These are phyloP conservation scores for Aureobasidium vineae DNA, from an alignment of 2,329 filamentous ascomycete species.

Conservation along the genomic window DNA sequence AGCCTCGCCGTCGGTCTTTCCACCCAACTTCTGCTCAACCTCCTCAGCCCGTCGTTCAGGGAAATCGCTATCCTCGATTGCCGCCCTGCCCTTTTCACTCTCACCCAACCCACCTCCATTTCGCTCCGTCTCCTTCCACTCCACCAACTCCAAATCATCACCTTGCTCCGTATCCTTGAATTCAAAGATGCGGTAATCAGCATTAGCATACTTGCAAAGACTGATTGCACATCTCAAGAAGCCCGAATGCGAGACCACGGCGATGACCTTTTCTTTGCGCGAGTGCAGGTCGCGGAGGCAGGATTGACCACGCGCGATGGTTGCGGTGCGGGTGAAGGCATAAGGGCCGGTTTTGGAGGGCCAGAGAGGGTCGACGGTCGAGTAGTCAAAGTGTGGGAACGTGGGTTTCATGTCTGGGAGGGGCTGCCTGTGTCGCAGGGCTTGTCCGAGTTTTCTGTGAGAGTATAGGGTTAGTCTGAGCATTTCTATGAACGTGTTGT, in stretches of 20 bases:
- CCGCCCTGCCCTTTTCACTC: slow-evolving; percentile 43
- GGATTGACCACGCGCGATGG: slow-evolving; percentile 56
- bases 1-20: slow-evolving; percentile 24
- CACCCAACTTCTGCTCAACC: slow-evolving; percentile 28
- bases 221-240: slow-evolving; percentile 60
- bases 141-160: slow-evolving; percentile 42
- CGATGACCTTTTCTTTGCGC: slow-evolving; percentile 60
- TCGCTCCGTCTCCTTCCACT: slow-evolving; percentile 51
- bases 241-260: slow-evolving; percentile 64
- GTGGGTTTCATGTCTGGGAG: slow-evolving; percentile 46
- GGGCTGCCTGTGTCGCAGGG: slow-evolving; percentile 62
- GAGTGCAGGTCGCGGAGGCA: slow-evolving; percentile 52
- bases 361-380: slow-evolving; percentile 57
- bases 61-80: slow-evolving; percentile 32
- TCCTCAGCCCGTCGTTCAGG: slow-evolving; percentile 29
- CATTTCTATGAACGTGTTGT: background rate
- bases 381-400: slow-evolving; percentile 60
- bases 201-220: slow-evolving; percentile 53
- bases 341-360: slow-evolving; percentile 60
- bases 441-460: slow-evolving; percentile 45
- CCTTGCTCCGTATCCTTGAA: slow-evolving; percentile 45
- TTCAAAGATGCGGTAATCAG: slow-evolving; percentile 64
- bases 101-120: slow-evolving; percentile 53
- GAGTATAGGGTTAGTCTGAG: background rate
- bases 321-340: slow-evolving; percentile 53